phyloP scores from a whole-genome alignment of 257 asterid species.

The Salvia hispanica region DNA sequence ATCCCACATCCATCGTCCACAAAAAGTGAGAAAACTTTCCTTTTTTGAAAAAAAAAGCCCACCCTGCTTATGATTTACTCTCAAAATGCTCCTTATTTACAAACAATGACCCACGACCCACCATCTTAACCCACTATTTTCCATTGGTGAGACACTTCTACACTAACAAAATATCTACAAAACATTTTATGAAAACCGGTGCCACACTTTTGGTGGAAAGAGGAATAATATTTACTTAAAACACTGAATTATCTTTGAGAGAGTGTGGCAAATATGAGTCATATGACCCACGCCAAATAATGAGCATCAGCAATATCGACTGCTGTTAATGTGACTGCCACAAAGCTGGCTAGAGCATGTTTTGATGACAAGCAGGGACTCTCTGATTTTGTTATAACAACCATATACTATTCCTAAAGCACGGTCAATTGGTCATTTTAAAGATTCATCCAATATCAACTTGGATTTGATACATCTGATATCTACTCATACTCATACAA shows the following conservation, averaged over 20 bases:
- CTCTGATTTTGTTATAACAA: neutral
- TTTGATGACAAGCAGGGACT: neutral
- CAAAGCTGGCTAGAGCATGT: neutral
- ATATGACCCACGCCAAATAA: neutral
- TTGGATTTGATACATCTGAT: neutral
- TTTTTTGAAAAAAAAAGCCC: too few relatives aligned
- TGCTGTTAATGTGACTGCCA: slow-evolving; percentile 12
- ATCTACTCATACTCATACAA: neutral
- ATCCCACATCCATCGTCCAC: too few relatives aligned
- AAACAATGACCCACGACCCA: too few relatives aligned
- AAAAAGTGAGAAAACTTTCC: too few relatives aligned
- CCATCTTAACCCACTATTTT: too few relatives aligned
- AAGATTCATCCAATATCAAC: slow-evolving; percentile 7
- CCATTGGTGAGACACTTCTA: too few relatives aligned
- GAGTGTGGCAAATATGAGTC: neutral
- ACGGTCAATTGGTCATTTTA: neutral
- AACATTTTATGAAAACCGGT: too few relatives aligned
- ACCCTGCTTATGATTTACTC: too few relatives aligned
- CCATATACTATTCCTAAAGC: neutral
- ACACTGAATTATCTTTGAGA: neutral
- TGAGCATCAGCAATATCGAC: slow-evolving; percentile 1
- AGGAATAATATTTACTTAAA: neutral
- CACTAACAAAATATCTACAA: too few relatives aligned
- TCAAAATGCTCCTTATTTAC: too few relatives aligned
- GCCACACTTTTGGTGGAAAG: too few relatives aligned